A percentile compares a stretch with the other conserved stretches of the same genome.
These are phyloP conservation scores for Geranium rotundifolium DNA, from an alignment of 345 rosid species.

Conservation along the genomic window DNA sequence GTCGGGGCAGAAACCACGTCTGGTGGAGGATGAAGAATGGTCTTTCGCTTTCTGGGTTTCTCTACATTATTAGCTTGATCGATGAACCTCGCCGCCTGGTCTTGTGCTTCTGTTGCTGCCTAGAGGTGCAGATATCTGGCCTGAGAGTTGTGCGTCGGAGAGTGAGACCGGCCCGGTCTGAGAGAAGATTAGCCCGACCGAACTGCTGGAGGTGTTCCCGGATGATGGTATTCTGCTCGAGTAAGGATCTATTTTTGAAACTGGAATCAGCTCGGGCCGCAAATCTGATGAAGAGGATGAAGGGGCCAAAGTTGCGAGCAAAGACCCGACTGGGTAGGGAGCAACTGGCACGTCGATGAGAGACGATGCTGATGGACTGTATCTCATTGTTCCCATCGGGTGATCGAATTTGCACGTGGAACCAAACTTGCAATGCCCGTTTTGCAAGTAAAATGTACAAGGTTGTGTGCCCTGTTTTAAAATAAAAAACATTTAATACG, in stretches of 20 bases:
- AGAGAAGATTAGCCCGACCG: conserved; percentile 61
- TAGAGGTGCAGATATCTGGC: conserved; percentile 59
- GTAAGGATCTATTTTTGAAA: conserved; percentile 43
- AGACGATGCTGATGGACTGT: conserved; percentile 84
- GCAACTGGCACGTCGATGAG: conserved; percentile 76
- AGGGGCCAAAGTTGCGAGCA: conserved; percentile 50
- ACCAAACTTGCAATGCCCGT: conserved; percentile 61
- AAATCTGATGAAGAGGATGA: conserved; percentile 47
- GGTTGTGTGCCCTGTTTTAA: conserved; percentile 44
- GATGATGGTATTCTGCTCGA: conserved; percentile 41
- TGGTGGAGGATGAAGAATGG: no score
- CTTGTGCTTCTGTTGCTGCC: conserved; percentile 55
- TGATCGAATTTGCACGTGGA: conserved; percentile 73
- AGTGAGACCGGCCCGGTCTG: conserved; percentile 52
- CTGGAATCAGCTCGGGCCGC: conserved; percentile 49
- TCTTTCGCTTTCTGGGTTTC: conserved; percentile 8
- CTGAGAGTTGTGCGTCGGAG: conserved; percentile 58
- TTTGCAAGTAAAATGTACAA: conserved; percentile 52
- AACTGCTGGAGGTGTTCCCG: conserved; percentile 48
- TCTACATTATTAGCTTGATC: conserved; percentile 36
- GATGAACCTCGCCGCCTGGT: conserved; percentile 59
- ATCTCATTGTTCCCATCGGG: conserved; percentile 61
- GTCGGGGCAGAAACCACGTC: conserved; percentile 2
- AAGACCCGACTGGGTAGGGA: conserved; percentile 75
- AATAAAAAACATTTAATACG: background rate